Conservation (phyloP, 83 land plant genomes). For the Thuja plicata region DNA sequence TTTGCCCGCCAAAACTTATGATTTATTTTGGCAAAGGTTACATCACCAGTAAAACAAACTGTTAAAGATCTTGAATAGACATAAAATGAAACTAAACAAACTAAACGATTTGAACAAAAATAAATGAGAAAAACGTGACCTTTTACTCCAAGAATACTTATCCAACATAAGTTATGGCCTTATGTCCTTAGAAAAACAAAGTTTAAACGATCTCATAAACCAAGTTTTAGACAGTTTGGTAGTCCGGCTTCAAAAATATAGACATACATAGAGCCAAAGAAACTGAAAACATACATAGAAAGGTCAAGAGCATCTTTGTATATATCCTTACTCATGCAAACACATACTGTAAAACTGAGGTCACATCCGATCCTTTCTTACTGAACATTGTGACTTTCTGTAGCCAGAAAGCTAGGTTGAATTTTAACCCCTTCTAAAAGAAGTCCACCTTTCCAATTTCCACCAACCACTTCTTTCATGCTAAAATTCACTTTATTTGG, state of each 20-base stretch:
- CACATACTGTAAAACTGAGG: background rate
- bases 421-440: constrained; percentile 7
- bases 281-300: too few species aligned
- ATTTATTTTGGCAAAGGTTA: too few species aligned
- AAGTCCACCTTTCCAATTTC: background rate
- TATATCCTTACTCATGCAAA: background rate
- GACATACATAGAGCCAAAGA: background rate
- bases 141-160: background rate
- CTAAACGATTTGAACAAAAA: too few species aligned
- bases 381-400: background rate
- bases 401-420: background rate
- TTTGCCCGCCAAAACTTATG: too few species aligned
- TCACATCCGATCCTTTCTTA: background rate
- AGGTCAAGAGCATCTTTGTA: background rate
- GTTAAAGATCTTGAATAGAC: too few species aligned
- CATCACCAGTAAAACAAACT: background rate
- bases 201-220: background rate
- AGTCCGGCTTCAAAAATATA: background rate
- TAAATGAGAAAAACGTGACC: background rate
- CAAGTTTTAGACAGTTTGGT: background rate
- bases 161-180: background rate
- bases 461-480: background rate
- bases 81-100: background rate
- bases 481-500: background rate
- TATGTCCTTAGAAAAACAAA: background rate